These are phyloP conservation scores for Panicum hallii DNA, from an alignment of 202 grass and related monocot genomes.

Conservation along the genomic window DNA sequence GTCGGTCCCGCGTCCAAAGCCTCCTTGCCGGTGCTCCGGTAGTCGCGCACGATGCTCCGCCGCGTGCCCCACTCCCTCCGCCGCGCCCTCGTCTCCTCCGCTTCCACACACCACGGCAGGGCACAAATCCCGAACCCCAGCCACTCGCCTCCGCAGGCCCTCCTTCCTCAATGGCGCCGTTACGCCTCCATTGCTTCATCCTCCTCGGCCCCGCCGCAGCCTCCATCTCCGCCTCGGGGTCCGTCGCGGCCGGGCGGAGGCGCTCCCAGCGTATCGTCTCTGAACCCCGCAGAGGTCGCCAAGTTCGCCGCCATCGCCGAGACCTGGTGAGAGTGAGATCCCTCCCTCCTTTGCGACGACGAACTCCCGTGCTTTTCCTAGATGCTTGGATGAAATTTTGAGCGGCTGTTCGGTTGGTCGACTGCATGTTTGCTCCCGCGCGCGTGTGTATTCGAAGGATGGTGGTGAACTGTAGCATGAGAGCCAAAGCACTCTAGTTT, in stretches of 20 bases:
- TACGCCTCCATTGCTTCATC: constrained; percentile 23
- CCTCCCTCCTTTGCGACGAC: constrained; percentile 21
- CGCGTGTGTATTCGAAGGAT: background rate
- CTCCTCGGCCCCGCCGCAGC: background rate
- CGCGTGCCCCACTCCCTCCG: constrained; percentile 7
- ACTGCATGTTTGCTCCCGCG: background rate
- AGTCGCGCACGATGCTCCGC: constrained; percentile 39
- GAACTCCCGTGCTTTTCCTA: background rate
- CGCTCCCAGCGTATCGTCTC: constrained; percentile 53
- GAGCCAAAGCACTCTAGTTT: background rate
- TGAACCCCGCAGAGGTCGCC: constrained; percentile 76
- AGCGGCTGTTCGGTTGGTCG: background rate
- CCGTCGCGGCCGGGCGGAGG: background rate
- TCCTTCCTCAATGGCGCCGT: constrained; percentile 20
- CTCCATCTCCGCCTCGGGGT: constrained; percentile 14
- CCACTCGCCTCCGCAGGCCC: background rate
- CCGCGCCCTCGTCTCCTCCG: constrained; percentile 25
- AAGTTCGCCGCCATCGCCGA: constrained; percentile 88
- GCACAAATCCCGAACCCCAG: background rate
- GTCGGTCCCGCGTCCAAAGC: background rate
- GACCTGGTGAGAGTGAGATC: constrained; percentile 76
- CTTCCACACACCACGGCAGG: background rate
- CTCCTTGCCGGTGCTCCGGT: constrained; percentile 19
- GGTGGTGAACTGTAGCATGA: background rate
- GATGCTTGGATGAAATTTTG: background rate